These are phyloP conservation scores for Sphaerostilbella broomeana DNA, from an alignment of 2,329 filamentous ascomycete genomes.

Conservation along the genomic window DNA sequence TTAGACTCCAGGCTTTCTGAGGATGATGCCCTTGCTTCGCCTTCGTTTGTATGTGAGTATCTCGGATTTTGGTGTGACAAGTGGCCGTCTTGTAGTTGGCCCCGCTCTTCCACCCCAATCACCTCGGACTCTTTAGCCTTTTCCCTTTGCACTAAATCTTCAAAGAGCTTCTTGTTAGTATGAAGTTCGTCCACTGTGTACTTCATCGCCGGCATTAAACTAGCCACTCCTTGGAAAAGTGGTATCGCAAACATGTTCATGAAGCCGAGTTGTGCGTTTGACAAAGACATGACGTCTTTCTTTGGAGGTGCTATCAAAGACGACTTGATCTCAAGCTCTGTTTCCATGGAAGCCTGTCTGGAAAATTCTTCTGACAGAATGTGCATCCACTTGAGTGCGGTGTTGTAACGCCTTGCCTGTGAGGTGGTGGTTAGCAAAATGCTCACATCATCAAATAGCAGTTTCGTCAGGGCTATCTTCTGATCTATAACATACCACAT, in stretches of 20 bases:
- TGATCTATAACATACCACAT: constrained; percentile 63
- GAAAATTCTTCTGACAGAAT: constrained; percentile 95
- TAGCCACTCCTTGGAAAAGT: constrained; percentile 79
- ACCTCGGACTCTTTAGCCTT: constrained; percentile 38
- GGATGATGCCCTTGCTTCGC: constrained; percentile 17
- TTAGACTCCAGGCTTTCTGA: constrained; percentile 15
- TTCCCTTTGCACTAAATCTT: constrained; percentile 58
- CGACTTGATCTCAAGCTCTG: constrained; percentile 77
- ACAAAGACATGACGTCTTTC: constrained; percentile 75
- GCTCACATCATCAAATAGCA: neutral
- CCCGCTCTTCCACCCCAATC: constrained; percentile 31
- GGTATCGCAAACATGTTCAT: constrained; percentile 95
- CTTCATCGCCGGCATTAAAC: constrained; percentile 75
- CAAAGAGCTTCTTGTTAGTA: constrained; percentile 69
- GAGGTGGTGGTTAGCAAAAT: constrained; percentile 3
- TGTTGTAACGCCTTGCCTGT: constrained; percentile 76
- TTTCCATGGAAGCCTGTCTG: constrained; percentile 86
- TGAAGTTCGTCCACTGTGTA: constrained; percentile 81
- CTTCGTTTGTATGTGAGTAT: constrained; percentile 26
- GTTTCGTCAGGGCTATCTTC: neutral
- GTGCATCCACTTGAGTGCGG: constrained; percentile 82
- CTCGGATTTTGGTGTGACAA: constrained; percentile 41
- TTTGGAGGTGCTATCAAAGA: constrained; percentile 80
- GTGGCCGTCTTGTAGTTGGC: constrained; percentile 34
- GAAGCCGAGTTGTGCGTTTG: constrained; percentile 85